phyloP scores from a whole-genome alignment of 2,329 filamentous ascomycete species.

The Ophiostoma novo-ulmi region DNA sequence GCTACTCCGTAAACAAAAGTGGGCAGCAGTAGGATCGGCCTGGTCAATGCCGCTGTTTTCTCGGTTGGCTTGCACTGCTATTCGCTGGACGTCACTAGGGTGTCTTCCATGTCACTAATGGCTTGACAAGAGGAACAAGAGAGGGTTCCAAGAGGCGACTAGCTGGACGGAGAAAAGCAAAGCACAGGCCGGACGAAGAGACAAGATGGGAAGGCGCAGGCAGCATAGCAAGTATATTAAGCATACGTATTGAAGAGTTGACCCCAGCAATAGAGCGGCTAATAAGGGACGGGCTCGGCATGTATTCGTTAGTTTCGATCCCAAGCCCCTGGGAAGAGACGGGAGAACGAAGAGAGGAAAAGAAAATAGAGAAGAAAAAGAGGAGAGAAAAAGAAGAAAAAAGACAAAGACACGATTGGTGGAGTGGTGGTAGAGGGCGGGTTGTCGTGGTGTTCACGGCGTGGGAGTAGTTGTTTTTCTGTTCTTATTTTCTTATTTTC shows the following conservation, averaged over 20 bases:
- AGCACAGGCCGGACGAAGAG: conserved; percentile 13
- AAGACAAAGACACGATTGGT: not conserved
- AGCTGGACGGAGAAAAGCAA: not conserved
- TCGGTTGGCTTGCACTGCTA: conserved; percentile 15
- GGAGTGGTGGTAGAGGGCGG: no score
- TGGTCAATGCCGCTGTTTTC: conserved; percentile 24
- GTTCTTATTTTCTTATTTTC: not conserved
- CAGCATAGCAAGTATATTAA: not conserved
- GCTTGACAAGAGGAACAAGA: not conserved
- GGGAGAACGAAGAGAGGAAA: not conserved
- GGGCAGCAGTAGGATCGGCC: conserved; percentile 20
- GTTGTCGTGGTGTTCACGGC: not conserved
- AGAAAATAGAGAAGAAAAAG: not conserved
- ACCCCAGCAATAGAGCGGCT: conserved; percentile 31
- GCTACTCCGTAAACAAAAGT: not conserved
- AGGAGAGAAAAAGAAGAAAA: not conserved
- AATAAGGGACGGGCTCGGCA: conserved; percentile 34
- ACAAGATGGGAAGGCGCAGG: conserved; percentile 16
- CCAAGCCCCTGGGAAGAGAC: conserved; percentile 33
- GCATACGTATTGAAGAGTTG: not conserved
- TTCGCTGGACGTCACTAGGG: conserved; percentile 19
- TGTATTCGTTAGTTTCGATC: conserved; percentile 34
- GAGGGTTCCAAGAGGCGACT: not conserved
- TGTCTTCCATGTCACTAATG: not conserved
- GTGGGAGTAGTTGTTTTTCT: not conserved